Percentiles rank a stretch among this genome's conserved stretches.
phyloP scores from a whole-genome alignment of 768 basidiomycete species.

The Scleroderma citrinum region DNA sequence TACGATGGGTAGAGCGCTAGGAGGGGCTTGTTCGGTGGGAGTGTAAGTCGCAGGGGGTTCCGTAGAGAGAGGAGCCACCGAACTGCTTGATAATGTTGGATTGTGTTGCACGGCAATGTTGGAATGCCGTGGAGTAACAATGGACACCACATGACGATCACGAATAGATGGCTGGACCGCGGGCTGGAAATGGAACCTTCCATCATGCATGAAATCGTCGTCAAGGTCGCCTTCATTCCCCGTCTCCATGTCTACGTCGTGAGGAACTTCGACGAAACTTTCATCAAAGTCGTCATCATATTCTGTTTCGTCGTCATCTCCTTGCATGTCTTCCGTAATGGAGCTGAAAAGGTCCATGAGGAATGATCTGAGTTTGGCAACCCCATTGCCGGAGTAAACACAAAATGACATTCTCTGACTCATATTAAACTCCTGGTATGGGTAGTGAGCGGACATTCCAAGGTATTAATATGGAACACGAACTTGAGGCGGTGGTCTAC shows the following conservation, averaged over 20 bases:
- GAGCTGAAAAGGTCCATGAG: slow-evolving; percentile 71
- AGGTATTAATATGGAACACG: slow-evolving; percentile 22
- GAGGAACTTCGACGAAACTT: slow-evolving; percentile 25
- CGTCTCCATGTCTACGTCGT: slow-evolving; percentile 29
- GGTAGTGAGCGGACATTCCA: slow-evolving; percentile 2
- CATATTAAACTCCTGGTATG: slow-evolving; percentile 76
- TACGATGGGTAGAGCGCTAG: slow-evolving; percentile 30
- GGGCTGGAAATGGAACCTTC: slow-evolving; percentile 22
- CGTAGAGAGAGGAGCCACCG: slow-evolving; percentile 7
- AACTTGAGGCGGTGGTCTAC: slow-evolving; percentile 82
- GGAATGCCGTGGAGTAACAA: slow-evolving; percentile 10
- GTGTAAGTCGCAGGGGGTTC: slow-evolving; percentile 2
- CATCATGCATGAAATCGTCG: slow-evolving; percentile 36
- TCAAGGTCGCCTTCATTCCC: slow-evolving; percentile 37
- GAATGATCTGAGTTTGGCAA: slow-evolving; percentile 73
- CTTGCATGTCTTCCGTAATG: slow-evolving; percentile 64
- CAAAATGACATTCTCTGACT: slow-evolving; percentile 89
- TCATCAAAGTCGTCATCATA: slow-evolving; percentile 46
- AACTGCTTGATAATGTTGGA: slow-evolving; percentile 19
- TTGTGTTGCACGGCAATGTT: slow-evolving; percentile 28
- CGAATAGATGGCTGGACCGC: slow-evolving; percentile 3
- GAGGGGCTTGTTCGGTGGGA: slow-evolving; percentile 12
- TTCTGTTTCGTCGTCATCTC: slow-evolving; percentile 60
- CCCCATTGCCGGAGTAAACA: slow-evolving; percentile 92
- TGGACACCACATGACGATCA: slow-evolving; percentile 7